phyloP scores from a whole-genome alignment of 2,329 filamentous ascomycete genomes.

The Cladobotryum protrusum region DNA sequence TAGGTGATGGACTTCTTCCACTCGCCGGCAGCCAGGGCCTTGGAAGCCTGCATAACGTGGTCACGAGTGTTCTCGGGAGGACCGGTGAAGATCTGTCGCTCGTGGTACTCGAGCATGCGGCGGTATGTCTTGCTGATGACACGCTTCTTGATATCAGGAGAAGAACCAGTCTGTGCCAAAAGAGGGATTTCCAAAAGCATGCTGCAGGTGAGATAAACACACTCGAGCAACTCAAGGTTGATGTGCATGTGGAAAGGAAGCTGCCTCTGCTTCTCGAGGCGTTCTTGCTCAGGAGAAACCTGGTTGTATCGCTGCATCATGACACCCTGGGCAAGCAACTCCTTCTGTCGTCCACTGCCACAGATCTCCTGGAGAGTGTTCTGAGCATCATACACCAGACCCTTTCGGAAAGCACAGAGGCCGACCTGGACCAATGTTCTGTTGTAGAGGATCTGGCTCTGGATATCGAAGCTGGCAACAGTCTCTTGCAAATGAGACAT shows the following conservation, averaged over 20 bases:
- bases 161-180: constrained; percentile 91
- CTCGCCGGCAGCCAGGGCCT: constrained; percentile 91
- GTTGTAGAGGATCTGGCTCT: constrained; percentile 98
- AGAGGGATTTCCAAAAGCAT: constrained; percentile 99
- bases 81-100: constrained; percentile 97
- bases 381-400: constrained; percentile 94
- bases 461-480: constrained; percentile 93
- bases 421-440: constrained; percentile 95
- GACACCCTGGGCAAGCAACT: constrained; percentile 93
- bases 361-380: constrained; percentile 98
- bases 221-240: constrained; percentile 96
- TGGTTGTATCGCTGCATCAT: constrained; percentile 97
- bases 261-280: constrained; percentile 92
- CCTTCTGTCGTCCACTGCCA: constrained; percentile 94
- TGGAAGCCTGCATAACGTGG: constrained; percentile 98
- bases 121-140: constrained; percentile 99
- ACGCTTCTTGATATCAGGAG: constrained; percentile 93
- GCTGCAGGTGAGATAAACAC: constrained; percentile 96
- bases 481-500: constrained; percentile 99
- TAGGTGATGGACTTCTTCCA: constrained; percentile 96
- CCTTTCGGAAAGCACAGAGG: constrained; percentile 95
- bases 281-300: constrained; percentile 95
- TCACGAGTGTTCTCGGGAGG: constrained; percentile 98
- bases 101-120: constrained; percentile 98
- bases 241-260: constrained; percentile 99